Evolutionary conservation across 1,284 basidiomycete genomes (phyloP), one percentile per base, ranked within the genome.

Genomic region (Fereydounia khargensis): DNA sequence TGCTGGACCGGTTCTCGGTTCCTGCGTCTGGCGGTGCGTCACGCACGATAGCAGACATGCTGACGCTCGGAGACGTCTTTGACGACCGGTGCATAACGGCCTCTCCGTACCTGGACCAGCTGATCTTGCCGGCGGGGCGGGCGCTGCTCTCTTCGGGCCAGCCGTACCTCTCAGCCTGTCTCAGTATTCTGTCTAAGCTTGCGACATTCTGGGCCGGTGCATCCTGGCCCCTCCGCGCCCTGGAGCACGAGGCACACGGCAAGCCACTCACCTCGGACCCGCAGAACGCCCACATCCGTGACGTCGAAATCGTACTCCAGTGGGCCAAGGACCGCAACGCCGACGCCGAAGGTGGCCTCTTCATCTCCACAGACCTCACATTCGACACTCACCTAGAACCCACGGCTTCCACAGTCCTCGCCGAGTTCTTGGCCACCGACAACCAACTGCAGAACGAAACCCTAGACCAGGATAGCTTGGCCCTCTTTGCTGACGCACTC

Each of bases 291-390:
- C 62, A 57, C 6, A 64, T 67, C 25, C 35, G 63, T 14, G 64
- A 67, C 42, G 48, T 67, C 27, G 64, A 67, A 42, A 67, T 67
- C 61, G 64, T 67, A 35, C 48, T 67, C 35, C 53, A 57, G 37
- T 67, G 64, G 64, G 64, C 64, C 24, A 60, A 58, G 30, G 51
- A 48, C 5, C 42, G 59, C 30, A 54, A 48, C 22, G 55, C 45
- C 11, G 60, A 58, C 25, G 42, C 45, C 21, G 60, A 50, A 9
- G 31, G 58, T 35, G 60, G 60, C 3, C 48, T 57, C 17, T 54
- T 54, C 2, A 58, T 57, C 23, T 55, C 55, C 18, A 50, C 55
- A 3, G 60, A 56, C 10, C 19, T 58, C 39, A 63, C 50, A 17
- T 58, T 57, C 17, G 55, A 58, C 27, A 54, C 54, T 16, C 51